Evolutionary conservation across 1,284 basidiomycete species (phyloP).

Genomic region (Lentinula novae-zelandiae): DNA sequence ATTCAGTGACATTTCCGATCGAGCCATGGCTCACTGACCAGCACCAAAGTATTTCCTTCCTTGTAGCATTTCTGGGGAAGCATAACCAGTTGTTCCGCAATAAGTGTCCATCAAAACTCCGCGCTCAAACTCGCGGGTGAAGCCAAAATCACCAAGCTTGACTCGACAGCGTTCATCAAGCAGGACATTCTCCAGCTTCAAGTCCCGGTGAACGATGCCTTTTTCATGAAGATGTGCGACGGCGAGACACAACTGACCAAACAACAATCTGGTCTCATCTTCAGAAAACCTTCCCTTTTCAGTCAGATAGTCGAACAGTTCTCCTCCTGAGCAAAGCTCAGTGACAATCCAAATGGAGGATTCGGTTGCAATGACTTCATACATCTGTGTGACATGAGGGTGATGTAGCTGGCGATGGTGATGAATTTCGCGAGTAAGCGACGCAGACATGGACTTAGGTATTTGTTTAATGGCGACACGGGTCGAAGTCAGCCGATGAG

Average conservation of each 20-base stretch:
- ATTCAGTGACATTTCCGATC: slow-evolving; percentile 18
- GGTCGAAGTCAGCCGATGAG: slow-evolving; percentile 85
- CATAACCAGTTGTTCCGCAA: slow-evolving; percentile 96
- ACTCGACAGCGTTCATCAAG: slow-evolving; percentile 85
- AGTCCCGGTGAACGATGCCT: slow-evolving; percentile 92
- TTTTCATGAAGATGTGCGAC: slow-evolving; percentile 88
- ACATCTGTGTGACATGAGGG: slow-evolving; percentile 92
- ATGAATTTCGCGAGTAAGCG: slow-evolving; percentile 95
- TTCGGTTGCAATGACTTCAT: slow-evolving; percentile 97
- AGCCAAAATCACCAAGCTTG: slow-evolving; percentile 95
- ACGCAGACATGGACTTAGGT: slow-evolving; percentile 86
- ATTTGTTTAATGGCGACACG: slow-evolving; percentile 98
- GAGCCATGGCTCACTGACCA: slow-evolving; percentile 42
- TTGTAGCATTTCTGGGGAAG: slow-evolving; percentile 92
- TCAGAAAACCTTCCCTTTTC: slow-evolving; percentile 89
- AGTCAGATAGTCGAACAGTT: slow-evolving; percentile 95
- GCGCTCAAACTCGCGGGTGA: slow-evolving; percentile 90
- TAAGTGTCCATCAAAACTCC: slow-evolving; percentile 89
- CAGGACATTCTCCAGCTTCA: slow-evolving; percentile 95
- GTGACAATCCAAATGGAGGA: slow-evolving; percentile 95
- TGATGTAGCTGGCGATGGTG: slow-evolving; percentile 97
- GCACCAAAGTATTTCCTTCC: slow-evolving; percentile 89
- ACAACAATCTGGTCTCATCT: slow-evolving; percentile 79
- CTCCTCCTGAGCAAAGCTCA: slow-evolving; percentile 94
- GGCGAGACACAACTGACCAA: slow-evolving; percentile 95